Percentiles rank a stretch among this genome's conserved stretches.
These are phyloP conservation scores for Suillus spraguei DNA, from an alignment of 768 basidiomycete genomes.

Conservation along the genomic window DNA sequence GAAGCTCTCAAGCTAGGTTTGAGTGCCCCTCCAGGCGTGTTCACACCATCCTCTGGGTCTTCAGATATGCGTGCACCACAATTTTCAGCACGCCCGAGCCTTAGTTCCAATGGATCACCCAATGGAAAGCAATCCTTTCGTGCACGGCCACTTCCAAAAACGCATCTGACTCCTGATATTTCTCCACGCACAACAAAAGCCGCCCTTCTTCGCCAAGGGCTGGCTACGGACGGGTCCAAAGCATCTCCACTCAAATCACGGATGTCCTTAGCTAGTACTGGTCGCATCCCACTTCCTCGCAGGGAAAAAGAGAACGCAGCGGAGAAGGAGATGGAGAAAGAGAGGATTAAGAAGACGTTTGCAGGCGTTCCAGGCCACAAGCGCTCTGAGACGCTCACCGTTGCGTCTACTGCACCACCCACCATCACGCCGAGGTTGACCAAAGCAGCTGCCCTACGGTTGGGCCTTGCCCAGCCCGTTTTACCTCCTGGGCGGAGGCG, in stretches of 20 bases:
- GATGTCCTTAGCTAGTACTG: constrained; percentile 38
- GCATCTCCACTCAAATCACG: constrained; percentile 21
- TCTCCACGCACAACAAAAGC: constrained; percentile 77
- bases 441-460: constrained; percentile 68
- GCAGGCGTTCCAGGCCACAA: constrained; percentile 84
- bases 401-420: constrained; percentile 77
- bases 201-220: constrained; percentile 71
- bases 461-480: constrained; percentile 53
- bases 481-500: constrained; percentile 41
- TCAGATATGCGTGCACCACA: constrained; percentile 24
- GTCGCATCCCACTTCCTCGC: constrained; percentile 29
- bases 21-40: constrained; percentile 47
- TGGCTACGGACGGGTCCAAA: constrained; percentile 41
- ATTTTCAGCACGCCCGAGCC: constrained; percentile 31
- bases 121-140: constrained; percentile 58
- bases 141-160: constrained; percentile 68
- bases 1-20: constrained; percentile 42
- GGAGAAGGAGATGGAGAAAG: constrained; percentile 60
- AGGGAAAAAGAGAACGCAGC: constrained; percentile 31
- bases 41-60: constrained; percentile 37
- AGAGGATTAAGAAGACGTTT: constrained; percentile 64
- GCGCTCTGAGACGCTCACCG: constrained; percentile 62
- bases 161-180: constrained; percentile 65
- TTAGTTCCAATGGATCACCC: constrained; percentile 35
- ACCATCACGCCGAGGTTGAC: constrained; percentile 74